Base-by-base conservation (phyloP, 176 grass and related monocot genomes). In the Zoysia japonica region DNA sequence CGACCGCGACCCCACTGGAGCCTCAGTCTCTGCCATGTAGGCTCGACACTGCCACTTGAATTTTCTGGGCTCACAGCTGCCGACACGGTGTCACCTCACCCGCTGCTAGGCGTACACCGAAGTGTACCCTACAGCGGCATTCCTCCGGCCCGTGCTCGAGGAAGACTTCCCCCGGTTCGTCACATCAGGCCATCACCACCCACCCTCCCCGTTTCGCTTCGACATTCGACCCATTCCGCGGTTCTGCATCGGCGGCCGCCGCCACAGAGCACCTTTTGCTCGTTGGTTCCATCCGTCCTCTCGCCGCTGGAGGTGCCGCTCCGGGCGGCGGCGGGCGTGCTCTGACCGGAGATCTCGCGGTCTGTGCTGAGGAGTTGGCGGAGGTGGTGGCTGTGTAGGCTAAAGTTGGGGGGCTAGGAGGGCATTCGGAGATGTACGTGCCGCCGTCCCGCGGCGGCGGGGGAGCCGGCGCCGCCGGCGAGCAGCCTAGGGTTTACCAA, bases 401-500 rank as follows among this genome's bases (percentile, higher is more conserved):
- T 54, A 61, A 67, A 19, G 8, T 48, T 70, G 7, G 17, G 47
- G 15, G 2, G 11, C 44, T 15, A 0, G 45, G 3, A 1, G 10
- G 5, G 11, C 20, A 13, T 62, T 71, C 36, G 6, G n/a, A 51
- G 82, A 99, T 99, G 96, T 94, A 99, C 77, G 86, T 39, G 20
- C 88, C 90, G 53, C 88, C 84, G 55, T 79, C 90, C 75, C 84
- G 84, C 56, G 67, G 57, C 71, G 70, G 68, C 38, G 83, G 15
- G 39, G 87, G 50, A 6, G 75, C 20, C 41, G 57, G 41, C 55
- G 82, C 43, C 38, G 81, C 83, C 67, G 70, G 51, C 42, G 79
- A 89, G 19, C 88, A 68, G 83, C 92, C 88, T 68, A 95, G 96
- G 90, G 88, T 99, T 87, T 99, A 91, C 79, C 55, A 95, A 78